Evolutionary conservation across 2,329 filamentous ascomycete species (phyloP), one percentile per base, ranked within the genome.

Genomic region (Aspergillus quadrilineatus): DNA sequence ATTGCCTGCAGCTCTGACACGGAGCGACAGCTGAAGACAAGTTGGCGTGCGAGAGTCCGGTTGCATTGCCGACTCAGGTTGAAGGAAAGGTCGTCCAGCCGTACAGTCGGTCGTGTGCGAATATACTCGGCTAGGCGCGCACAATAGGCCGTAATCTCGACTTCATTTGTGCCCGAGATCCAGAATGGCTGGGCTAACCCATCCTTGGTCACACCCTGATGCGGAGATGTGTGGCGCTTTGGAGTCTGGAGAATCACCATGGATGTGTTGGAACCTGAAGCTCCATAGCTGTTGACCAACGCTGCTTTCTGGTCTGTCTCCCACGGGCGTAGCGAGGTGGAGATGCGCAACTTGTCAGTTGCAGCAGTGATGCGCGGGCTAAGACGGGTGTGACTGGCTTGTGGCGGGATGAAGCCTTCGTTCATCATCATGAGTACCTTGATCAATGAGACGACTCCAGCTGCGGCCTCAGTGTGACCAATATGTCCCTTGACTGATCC

Each of bases 381-480:
- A 32, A 72, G 62, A 1, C 22, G 55, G 1, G 55, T 30, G 53
- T 69, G 69, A 39, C 60, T 70, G 6, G 69, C 64, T 45, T 72
- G 70, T 7, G 59, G 62, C 1, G 68, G 66, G n/a, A 72, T 69
- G 3, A 26, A 30, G 1, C 57, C 45, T 1, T 67, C 12, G 14
- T 70, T 55, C 28, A 73, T 63, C 64, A 72, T 70, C 22, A 70
- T 29, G 4, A 73, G 41, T 0, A 64, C 48, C 48, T 73, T 72
- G 32, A 73, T 60, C 7, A 74, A 49, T 0, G 62, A 56, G 1
- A 66, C 63, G 2, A 71, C 61, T 0, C 73, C 73, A 1, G 73
- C 68, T 0, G 70, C 62, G 1, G 62, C 58, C 55, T 74, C 73
- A 1, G 63, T 58, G 51, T 76, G 73, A 0, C 74, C 73, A n/a